These are phyloP conservation scores for Mucor plumbeus DNA, from an alignment of 371 early-diverging fungal species.

Conservation along the genomic window DNA sequence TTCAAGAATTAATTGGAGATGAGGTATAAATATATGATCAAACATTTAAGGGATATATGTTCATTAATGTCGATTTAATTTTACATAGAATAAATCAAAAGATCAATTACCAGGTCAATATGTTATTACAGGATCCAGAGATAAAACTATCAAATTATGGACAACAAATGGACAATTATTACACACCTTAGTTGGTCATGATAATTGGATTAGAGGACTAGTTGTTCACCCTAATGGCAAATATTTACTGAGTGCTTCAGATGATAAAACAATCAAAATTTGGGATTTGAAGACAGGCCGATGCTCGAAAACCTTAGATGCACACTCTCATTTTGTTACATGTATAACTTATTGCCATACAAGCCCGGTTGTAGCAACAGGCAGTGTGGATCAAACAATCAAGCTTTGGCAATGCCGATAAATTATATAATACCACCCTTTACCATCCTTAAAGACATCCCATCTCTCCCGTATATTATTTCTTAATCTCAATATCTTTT, in stretches of 20 bases:
- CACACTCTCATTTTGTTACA: slow-evolving; percentile 88
- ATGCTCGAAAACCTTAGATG: slow-evolving; percentile 76
- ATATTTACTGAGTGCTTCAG: slow-evolving; percentile 76
- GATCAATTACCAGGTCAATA: slow-evolving; percentile 66
- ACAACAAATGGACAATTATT: slow-evolving; percentile 75
- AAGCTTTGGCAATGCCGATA: slow-evolving; percentile 70
- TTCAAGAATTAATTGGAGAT: slow-evolving; percentile 59
- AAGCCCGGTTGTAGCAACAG: slow-evolving; percentile 76
- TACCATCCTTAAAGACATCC: not conserved
- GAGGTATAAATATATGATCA: slow-evolving; percentile 14
- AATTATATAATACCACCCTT: slow-evolving; percentile 11
- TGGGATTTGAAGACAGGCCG: slow-evolving; percentile 88
- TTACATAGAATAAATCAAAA: slow-evolving; percentile 28
- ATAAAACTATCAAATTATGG: slow-evolving; percentile 88
- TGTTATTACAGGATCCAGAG: slow-evolving; percentile 82
- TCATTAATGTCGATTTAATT: not conserved
- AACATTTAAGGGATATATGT: not conserved
- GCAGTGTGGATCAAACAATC: slow-evolving; percentile 76
- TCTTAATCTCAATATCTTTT: slow-evolving; percentile 13
- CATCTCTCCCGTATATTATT: slow-evolving; percentile 8
- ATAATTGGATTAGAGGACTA: slow-evolving; percentile 91
- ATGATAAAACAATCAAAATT: slow-evolving; percentile 84
- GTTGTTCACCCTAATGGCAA: slow-evolving; percentile 80
- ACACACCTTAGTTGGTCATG: slow-evolving; percentile 83
- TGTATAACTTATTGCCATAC: slow-evolving; percentile 65